Evolutionary conservation across 2,329 filamentous ascomycete species (phyloP).

Genomic region (Talaromyces sp.): DNA sequence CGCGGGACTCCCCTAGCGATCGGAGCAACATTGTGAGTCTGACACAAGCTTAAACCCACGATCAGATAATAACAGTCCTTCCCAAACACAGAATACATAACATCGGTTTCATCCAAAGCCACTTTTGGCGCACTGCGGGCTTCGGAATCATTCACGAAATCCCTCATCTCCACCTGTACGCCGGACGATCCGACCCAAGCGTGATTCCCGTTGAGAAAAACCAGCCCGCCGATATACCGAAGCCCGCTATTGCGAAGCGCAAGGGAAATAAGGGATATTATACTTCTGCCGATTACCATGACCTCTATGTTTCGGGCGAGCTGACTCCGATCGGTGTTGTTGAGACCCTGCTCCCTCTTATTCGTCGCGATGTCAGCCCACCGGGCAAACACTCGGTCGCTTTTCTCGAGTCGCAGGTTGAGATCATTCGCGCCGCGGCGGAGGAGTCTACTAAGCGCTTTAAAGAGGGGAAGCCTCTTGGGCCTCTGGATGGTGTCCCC

Average conservation of each 20-base stretch:
- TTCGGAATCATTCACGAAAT: constrained; percentile 62
- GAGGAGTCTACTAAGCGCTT: constrained; percentile 74
- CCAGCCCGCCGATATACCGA: constrained; percentile 16
- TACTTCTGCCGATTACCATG: constrained; percentile 75
- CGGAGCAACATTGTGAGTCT: constrained; percentile 62
- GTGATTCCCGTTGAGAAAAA: constrained; percentile 51
- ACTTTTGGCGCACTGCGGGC: constrained; percentile 72
- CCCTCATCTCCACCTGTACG: constrained; percentile 56
- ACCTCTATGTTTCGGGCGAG: constrained; percentile 69
- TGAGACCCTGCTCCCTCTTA: constrained; percentile 70
- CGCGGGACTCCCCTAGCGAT: constrained; percentile 66
- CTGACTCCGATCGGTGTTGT: constrained; percentile 73
- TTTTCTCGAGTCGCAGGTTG: constrained; percentile 69
- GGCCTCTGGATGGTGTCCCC: constrained; percentile 78
- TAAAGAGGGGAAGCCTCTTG: constrained; percentile 64
- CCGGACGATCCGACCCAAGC: constrained; percentile 59
- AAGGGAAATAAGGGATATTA: constrained; percentile 57
- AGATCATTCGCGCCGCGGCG: constrained; percentile 68
- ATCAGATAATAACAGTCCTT: constrained; percentile 1
- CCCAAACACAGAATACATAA: constrained; percentile 56
- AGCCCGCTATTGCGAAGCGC: constrained; percentile 39
- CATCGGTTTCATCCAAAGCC: constrained; percentile 62
- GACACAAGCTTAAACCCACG: not conserved
- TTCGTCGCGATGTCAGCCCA: constrained; percentile 60
- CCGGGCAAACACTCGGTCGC: constrained; percentile 68